phyloP scores from a whole-genome alignment of 139 green algal genomes.

The Coelastrella sp. region DNA sequence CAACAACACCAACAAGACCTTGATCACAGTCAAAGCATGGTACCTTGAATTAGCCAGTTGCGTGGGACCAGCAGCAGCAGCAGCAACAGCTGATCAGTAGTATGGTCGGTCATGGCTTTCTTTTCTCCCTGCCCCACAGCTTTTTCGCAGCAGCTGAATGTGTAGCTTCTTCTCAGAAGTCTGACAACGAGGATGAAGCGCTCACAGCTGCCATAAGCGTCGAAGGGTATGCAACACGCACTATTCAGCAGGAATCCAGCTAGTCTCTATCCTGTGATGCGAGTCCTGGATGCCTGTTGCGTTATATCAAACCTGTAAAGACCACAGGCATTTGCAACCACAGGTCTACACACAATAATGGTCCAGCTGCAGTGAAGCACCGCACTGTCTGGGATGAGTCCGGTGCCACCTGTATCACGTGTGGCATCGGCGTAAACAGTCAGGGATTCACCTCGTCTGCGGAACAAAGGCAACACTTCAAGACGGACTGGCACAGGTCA shows the following conservation, averaged over 20 bases:
- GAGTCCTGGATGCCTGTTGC: neutral
- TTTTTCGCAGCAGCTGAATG: slow-evolving; percentile 38
- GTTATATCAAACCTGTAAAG: neutral
- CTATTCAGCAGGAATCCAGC: no score
- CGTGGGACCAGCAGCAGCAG: neutral
- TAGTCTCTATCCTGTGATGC: neutral
- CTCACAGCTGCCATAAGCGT: neutral
- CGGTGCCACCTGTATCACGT: slow-evolving; percentile 74
- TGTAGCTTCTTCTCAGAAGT: neutral
- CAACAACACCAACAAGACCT: no score
- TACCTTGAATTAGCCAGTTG: no score
- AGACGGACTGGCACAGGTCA: slow-evolving; percentile 89
- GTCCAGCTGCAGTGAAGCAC: neutral
- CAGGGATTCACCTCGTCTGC: slow-evolving; percentile 62
- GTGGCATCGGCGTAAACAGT: slow-evolving; percentile 66
- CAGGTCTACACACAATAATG: neutral
- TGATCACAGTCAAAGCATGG: no score
- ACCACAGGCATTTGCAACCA: neutral
- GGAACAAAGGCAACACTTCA: slow-evolving; percentile 89
- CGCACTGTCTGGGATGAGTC: neutral
- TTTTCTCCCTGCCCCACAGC: slow-evolving; percentile 40
- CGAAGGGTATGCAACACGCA: neutral
- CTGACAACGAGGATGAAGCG: neutral
- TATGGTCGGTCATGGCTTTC: slow-evolving; percentile 10
- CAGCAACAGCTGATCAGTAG: neutral